Evolutionary conservation across 2,329 filamentous ascomycete species (phyloP).

Genomic region (Hypoxylon sp.): DNA sequence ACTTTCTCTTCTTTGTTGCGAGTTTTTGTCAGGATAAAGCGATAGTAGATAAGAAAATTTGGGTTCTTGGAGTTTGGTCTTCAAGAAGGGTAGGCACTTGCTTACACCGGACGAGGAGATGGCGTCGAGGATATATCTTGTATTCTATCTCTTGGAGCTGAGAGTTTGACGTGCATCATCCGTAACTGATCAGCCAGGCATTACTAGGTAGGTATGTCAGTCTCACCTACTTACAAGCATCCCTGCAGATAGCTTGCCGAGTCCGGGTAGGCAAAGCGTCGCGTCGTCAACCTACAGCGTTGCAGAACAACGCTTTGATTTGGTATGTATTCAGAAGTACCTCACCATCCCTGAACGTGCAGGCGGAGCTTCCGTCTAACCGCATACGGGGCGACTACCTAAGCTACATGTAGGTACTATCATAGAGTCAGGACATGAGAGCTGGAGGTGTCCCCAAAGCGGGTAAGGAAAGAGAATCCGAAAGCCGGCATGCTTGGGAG

Average conservation of each 20-base stretch:
- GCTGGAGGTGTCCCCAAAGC: slow-evolving; percentile 18
- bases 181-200: slow-evolving; percentile 31
- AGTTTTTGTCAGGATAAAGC: slow-evolving; percentile 1
- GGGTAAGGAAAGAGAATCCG: slow-evolving; percentile 36
- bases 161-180: slow-evolving; percentile 34
- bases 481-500: slow-evolving; percentile 37
- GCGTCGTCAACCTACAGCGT: slow-evolving; percentile 27
- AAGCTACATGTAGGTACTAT: slow-evolving; percentile 9
- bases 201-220: slow-evolving; percentile 16
- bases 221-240: slow-evolving; percentile 36
- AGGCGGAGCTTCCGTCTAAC: slow-evolving; percentile 44
- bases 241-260: slow-evolving; percentile 37
- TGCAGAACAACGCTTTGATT: slow-evolving; percentile 29
- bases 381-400: slow-evolving; percentile 36
- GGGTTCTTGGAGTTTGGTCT: slow-evolving; percentile 3
- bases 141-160: slow-evolving; percentile 23
- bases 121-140: slow-evolving; percentile 43
- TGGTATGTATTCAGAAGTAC: slow-evolving; percentile 45
- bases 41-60: background rate
- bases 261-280: slow-evolving; percentile 29
- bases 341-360: slow-evolving; percentile 42
- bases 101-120: slow-evolving; percentile 28
- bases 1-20: background rate
- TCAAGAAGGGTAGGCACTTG: slow-evolving; percentile 12
- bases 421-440: slow-evolving; percentile 19